Conservation (phyloP, 2,329 filamentous ascomycete species). For the Pestalotiopsis sp. region DNA sequence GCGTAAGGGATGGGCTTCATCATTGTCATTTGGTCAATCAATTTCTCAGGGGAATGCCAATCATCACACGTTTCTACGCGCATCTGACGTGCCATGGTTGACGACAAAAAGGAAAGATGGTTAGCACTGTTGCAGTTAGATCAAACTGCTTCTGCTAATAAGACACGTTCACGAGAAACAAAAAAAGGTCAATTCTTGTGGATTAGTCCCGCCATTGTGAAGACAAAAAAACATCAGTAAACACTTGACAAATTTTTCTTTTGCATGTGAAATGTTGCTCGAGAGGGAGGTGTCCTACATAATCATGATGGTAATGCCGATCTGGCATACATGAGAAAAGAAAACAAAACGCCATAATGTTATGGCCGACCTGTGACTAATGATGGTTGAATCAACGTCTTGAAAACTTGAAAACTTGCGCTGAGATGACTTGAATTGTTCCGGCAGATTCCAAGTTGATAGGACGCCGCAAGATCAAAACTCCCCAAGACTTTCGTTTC, state of each 20-base stretch:
- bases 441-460: too few relatives aligned
- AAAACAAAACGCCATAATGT: too few relatives aligned
- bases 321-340: too few relatives aligned
- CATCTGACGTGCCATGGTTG: conserved; percentile 10
- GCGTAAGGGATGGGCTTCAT: conserved; percentile 17
- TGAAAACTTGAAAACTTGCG: too few relatives aligned
- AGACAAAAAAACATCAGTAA: conserved; percentile 12
- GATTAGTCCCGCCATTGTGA: conserved; percentile 11
- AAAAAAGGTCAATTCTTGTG: background rate
- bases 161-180: conserved; percentile 4
- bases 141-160: conserved; percentile 9
- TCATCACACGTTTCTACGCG: conserved; percentile 7
- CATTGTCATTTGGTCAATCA: conserved; percentile 14
- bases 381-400: background rate
- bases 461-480: too few relatives aligned
- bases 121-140: conserved; percentile 8
- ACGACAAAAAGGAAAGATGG: conserved; percentile 10
- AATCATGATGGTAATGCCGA: too few relatives aligned
- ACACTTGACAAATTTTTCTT: background rate
- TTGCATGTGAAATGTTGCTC: background rate
- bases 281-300: too few relatives aligned
- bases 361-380: too few relatives aligned
- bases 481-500: too few relatives aligned
- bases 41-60: conserved; percentile 12
- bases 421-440: too few relatives aligned